Evolutionary conservation across 148 eudicot species (phyloP).

Genomic region (Vaccinium darrowii): DNA sequence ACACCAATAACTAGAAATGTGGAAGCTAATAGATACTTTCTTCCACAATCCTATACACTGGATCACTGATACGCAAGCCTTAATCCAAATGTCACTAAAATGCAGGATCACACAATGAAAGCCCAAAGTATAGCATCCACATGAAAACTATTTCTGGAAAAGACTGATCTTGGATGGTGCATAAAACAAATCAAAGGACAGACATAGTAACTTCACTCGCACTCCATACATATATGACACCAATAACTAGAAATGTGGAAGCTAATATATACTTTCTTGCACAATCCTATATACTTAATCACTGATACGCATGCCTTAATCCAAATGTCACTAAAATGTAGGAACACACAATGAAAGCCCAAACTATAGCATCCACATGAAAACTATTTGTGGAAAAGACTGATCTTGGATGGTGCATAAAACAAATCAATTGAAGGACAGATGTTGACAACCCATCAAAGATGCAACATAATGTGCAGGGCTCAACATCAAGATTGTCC

Average conservation of each 20-base stretch:
- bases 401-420: not conserved
- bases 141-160: not conserved
- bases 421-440: not conserved
- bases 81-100: not conserved
- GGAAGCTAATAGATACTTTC: constrained; percentile 10
- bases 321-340: constrained; percentile 4
- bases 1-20: not conserved
- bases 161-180: not conserved
- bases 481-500: not conserved
- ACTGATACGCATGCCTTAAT: not conserved
- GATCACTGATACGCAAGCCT: no score
- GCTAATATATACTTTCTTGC: constrained; percentile 4
- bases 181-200: not conserved
- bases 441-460: not conserved
- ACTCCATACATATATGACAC: not conserved
- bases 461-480: not conserved
- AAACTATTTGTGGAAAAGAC: not conserved
- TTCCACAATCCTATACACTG: not conserved
- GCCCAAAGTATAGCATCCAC: not conserved
- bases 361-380: not conserved
- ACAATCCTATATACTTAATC: not conserved
- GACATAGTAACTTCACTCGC: not conserved
- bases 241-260: constrained; percentile 4
- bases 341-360: not conserved
- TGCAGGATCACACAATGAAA: not conserved